phyloP scores from a whole-genome alignment of 352 stramenopile species.

The Phytophthora chlamydospora region DNA sequence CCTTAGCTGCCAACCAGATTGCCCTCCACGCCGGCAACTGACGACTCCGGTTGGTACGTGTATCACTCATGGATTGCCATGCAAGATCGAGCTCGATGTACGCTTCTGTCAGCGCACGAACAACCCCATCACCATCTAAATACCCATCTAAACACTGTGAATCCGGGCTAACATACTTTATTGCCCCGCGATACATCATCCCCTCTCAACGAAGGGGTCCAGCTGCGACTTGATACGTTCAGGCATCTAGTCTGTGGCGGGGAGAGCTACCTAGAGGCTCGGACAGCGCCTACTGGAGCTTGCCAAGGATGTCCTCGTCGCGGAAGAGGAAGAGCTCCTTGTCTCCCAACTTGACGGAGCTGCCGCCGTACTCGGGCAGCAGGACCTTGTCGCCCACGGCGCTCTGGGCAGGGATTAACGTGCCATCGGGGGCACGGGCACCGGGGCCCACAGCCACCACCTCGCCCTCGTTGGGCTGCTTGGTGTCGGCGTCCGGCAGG shows the following conservation, averaged over 20 bases:
- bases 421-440: slow-evolving; percentile 88
- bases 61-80: no score
- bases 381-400: slow-evolving; percentile 95
- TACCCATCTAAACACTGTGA: background rate
- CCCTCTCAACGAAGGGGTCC: slow-evolving; percentile 4
- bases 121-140: no score
- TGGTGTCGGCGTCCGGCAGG: slow-evolving; percentile 91
- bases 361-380: slow-evolving; percentile 96
- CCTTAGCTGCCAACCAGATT: slow-evolving; percentile 14
- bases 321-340: slow-evolving; percentile 95
- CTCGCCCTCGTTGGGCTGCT: slow-evolving; percentile 95
- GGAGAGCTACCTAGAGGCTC: slow-evolving; percentile 1
- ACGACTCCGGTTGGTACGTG: no score
- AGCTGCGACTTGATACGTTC: slow-evolving; percentile 5
- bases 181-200: slow-evolving; percentile 28
- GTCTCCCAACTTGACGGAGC: slow-evolving; percentile 91
- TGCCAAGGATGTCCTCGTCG: slow-evolving; percentile 97
- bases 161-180: slow-evolving; percentile 51
- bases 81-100: no score
- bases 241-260: background rate
- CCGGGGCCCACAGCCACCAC: slow-evolving; percentile 95
- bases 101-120: no score
- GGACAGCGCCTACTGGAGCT: slow-evolving; percentile 85
- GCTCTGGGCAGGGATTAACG: slow-evolving; percentile 87
- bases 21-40: no score